Base-by-base conservation (phyloP, 371 early-diverging fungal genomes). In the Fennellomyces sp. region DNA sequence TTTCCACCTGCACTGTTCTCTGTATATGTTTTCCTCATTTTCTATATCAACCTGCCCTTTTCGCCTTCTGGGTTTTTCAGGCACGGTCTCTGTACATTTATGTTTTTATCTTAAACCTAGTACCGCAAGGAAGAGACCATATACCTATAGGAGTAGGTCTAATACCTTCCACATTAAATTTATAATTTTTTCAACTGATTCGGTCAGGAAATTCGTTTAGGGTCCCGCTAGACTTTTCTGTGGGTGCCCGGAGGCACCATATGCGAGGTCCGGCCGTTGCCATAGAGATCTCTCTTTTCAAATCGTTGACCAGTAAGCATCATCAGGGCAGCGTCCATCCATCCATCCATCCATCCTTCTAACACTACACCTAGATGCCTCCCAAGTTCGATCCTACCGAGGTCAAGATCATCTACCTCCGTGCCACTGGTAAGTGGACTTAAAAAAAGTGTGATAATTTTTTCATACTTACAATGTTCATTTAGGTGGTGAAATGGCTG, bases 401-500 rank as follows among this genome's bases (percentile, higher is more conserved):
- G 81, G 84, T 95, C 70, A 92, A 93, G 86, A 90, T 88, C 81
- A 89, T 98, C 83, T 89, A 91, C 83, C 91, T 98, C 81, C 90
- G 97, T 76, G 88, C 94, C 69, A 94, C 97, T 69, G 99, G 99
- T 85, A 98, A 54, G 55, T 49, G 26, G 15, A 39, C 7, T 12
- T 19, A 17, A 29, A 19, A 53, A 35, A 12, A 5, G 8, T 25
- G 5, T 15, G 19, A 21, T 19, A 56, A 5, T 11, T 3, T 5
- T 15, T 25, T 52, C 39, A 52, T 13, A 31, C 27, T 29, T 31
- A 19, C 1, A 2, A 12, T 53, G 11, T 33, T 19, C 13, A 5
- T 49, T 33, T 54, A 69, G 68, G 75, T 72, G 99, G 99, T 87
- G 99, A 99, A 87, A 94, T 97, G 75, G 96, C 97, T 82, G 97